Percentiles rank a stretch among this genome's conserved stretches.
Evolutionary conservation across 192 early-diverging fungal species (phyloP).

Genomic region (Podila clonocystis): DNA sequence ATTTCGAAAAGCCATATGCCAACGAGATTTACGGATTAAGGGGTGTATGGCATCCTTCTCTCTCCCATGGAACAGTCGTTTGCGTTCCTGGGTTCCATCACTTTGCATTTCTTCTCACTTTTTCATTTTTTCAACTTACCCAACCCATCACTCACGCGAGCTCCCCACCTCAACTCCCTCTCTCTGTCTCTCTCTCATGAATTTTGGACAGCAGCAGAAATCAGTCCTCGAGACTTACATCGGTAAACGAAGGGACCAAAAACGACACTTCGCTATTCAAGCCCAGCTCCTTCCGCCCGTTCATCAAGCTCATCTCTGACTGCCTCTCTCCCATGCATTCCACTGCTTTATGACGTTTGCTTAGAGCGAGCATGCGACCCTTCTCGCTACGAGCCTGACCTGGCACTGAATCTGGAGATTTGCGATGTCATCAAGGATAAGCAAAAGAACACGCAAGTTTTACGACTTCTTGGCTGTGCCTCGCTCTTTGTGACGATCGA

Average conservation of each 20-base stretch:
- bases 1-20: too few species aligned
- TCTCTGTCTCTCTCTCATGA: conserved; percentile 6
- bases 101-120: too few species aligned
- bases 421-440: conserved; percentile 95
- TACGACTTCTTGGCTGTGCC: neutral
- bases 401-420: conserved; percentile 93
- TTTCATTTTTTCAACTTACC: too few species aligned
- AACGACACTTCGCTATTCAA: too few species aligned
- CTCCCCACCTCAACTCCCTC: neutral
- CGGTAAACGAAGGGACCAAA: conserved; percentile 4
- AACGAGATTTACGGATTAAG: too few species aligned
- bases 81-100: too few species aligned
- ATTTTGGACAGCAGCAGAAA: conserved; percentile 26
- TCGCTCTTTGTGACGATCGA: neutral
- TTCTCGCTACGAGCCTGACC: conserved; percentile 76
- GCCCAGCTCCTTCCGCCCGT: neutral
- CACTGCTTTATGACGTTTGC: neutral
- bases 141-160: neutral
- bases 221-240: conserved; percentile 48
- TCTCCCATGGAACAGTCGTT: too few species aligned
- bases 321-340: neutral
- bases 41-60: too few species aligned
- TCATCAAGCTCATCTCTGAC: neutral
- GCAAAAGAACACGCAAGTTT: conserved; percentile 79
- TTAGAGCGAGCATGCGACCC: conserved; percentile 85